These are phyloP conservation scores for Volvariella surrecta DNA, from an alignment of 1,284 basidiomycete genomes.

Conservation along the genomic window DNA sequence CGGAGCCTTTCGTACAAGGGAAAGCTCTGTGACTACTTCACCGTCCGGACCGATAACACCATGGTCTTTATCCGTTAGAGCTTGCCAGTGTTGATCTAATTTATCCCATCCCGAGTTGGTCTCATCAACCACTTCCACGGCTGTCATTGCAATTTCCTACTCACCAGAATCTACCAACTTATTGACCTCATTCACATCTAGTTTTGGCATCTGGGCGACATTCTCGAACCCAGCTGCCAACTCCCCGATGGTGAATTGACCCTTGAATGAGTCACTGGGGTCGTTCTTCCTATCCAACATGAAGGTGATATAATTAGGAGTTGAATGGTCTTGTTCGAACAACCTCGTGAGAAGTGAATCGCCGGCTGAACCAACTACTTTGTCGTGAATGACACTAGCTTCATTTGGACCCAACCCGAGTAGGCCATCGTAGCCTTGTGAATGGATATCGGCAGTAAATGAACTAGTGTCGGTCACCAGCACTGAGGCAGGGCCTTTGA, in stretches of 20 bases:
- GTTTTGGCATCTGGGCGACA: slow-evolving; percentile 51
- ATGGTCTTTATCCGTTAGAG: slow-evolving; percentile 49
- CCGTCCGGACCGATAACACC: slow-evolving; percentile 69
- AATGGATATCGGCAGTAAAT: slow-evolving; percentile 54
- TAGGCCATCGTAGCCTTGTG: slow-evolving; percentile 61
- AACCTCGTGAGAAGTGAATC: slow-evolving; percentile 52
- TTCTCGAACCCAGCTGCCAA: slow-evolving; percentile 49
- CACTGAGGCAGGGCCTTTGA: slow-evolving; percentile 30
- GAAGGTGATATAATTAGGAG: slow-evolving; percentile 60
- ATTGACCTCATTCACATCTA: slow-evolving; percentile 58
- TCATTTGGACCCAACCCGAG: slow-evolving; percentile 69
- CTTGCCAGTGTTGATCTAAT: slow-evolving; percentile 71
- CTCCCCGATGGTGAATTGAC: slow-evolving; percentile 55
- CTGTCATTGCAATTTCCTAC: slow-evolving; percentile 5
- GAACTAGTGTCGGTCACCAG: slow-evolving; percentile 53
- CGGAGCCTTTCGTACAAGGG: slow-evolving; percentile 60
- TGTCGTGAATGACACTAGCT: slow-evolving; percentile 55
- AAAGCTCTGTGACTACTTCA: slow-evolving; percentile 44
- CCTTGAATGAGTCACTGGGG: slow-evolving; percentile 37
- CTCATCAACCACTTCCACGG: not conserved
- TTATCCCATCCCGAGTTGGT: slow-evolving; percentile 11
- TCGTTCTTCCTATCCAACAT: slow-evolving; percentile 55
- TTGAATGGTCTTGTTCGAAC: slow-evolving; percentile 45
- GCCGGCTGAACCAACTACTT: slow-evolving; percentile 37
- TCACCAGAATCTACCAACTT: slow-evolving; percentile 36